These are phyloP conservation scores for Ophiostoma ulmi DNA, from an alignment of 2,329 filamentous ascomycete genomes.

Conservation along the genomic window DNA sequence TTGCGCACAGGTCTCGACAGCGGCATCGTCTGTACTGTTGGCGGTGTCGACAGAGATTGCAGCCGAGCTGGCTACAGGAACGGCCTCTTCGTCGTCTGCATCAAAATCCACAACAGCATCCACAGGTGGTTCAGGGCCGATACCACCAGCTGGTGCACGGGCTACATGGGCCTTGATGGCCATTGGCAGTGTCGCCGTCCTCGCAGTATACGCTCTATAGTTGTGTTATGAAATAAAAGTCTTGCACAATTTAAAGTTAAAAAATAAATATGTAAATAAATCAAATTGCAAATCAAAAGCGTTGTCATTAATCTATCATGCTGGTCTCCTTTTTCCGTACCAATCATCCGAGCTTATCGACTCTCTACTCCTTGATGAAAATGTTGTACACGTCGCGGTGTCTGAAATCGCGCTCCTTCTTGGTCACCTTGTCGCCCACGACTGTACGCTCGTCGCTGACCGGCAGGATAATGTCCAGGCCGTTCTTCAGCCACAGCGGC, in stretches of 20 bases:
- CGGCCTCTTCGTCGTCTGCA: neutral
- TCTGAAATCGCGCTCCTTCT: slow-evolving; percentile 21
- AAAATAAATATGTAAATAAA: neutral
- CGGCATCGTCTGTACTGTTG: slow-evolving; percentile 20
- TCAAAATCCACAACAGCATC: slow-evolving; percentile 16
- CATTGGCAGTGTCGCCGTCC: slow-evolving; percentile 23
- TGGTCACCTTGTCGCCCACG: neutral
- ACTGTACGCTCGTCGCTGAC: slow-evolving; percentile 34
- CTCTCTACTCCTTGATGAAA: slow-evolving; percentile 9
- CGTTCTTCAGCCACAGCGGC: slow-evolving; percentile 32
- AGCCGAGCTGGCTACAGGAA: slow-evolving; percentile 17
- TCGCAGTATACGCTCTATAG: slow-evolving; percentile 23
- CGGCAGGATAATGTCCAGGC: slow-evolving; percentile 32
- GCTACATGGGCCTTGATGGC: slow-evolving; percentile 23
- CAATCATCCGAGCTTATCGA: too few species aligned
- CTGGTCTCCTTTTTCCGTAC: neutral
- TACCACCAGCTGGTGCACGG: slow-evolving; percentile 17
- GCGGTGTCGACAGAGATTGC: slow-evolving; percentile 23
- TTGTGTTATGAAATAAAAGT: too few species aligned
- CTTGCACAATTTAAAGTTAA: too few species aligned
- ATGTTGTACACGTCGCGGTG: slow-evolving; percentile 26
- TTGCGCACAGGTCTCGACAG: slow-evolving; percentile 24
- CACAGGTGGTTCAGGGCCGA: slow-evolving; percentile 10
- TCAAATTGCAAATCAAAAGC: neutral
- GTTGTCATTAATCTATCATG: neutral